Conservation (phyloP, 495 filamentous ascomycete genomes). For the Letharia lupina region DNA sequence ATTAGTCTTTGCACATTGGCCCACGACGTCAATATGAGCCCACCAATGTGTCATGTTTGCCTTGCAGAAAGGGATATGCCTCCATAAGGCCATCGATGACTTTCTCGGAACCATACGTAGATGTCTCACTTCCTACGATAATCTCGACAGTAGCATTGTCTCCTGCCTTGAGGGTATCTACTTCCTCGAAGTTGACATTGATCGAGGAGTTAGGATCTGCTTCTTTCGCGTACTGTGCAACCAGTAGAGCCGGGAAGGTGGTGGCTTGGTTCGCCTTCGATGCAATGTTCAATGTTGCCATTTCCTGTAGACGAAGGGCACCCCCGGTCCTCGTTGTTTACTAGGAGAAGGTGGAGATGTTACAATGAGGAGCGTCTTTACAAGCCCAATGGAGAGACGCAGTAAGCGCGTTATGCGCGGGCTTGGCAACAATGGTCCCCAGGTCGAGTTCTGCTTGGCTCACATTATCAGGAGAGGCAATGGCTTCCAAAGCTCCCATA, state of each 20-base stretch:
- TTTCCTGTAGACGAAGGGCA: neutral
- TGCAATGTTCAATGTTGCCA: constrained; percentile 45
- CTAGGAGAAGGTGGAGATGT: neutral
- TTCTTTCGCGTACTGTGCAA: constrained; percentile 44
- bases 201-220: constrained; percentile 38
- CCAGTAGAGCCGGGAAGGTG: constrained; percentile 41
- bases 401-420: neutral
- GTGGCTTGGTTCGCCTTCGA: constrained; percentile 52
- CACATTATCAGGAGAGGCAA: neutral
- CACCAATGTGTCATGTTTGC: constrained; percentile 33
- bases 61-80: constrained; percentile 37
- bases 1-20: constrained; percentile 9
- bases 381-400: neutral
- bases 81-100: constrained; percentile 35
- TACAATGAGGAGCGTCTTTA: neutral
- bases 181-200: constrained; percentile 41
- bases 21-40: neutral
- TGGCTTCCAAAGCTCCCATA: constrained; percentile 7
- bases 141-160: constrained; percentile 41
- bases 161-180: constrained; percentile 35
- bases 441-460: neutral
- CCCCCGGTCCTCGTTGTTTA: neutral
- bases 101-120: constrained; percentile 33
- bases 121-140: constrained; percentile 27
- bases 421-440: neutral